Percentiles rank a stretch among this genome's conserved stretches.
Evolutionary conservation across 805 yeast genomes (phyloP).

Genomic region (Candida mattraensis): DNA sequence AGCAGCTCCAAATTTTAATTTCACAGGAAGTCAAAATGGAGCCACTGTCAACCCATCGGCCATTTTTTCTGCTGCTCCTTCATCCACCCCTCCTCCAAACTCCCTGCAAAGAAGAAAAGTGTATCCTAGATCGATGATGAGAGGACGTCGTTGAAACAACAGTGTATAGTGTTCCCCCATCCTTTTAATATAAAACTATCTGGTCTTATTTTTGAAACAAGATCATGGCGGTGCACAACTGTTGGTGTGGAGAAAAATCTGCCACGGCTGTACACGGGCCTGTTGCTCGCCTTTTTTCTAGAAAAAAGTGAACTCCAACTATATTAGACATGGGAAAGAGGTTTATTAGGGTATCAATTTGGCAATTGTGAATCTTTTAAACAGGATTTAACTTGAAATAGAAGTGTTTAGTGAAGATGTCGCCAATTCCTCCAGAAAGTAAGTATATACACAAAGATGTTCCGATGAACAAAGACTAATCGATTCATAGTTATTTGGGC

Average conservation of each 20-base stretch:
- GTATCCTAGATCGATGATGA: slow-evolving; percentile 22
- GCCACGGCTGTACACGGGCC: neutral
- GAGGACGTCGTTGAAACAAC: slow-evolving; percentile 18
- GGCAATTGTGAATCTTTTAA: neutral
- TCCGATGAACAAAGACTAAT: too few relatives aligned
- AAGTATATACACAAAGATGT: too few relatives aligned
- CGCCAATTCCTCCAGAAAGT: slow-evolving; percentile 36
- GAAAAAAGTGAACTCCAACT: slow-evolving; percentile 1
- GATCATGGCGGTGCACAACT: slow-evolving; percentile 8
- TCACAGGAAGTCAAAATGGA: slow-evolving; percentile 28
- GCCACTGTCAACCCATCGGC: slow-evolving; percentile 29
- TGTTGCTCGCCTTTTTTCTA: slow-evolving; percentile 2
- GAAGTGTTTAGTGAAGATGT: slow-evolving; percentile 9
- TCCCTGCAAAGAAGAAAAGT: slow-evolving; percentile 19
- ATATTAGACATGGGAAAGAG: too few relatives aligned
- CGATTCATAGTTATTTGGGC: slow-evolving; percentile 94
- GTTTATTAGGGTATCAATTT: too few relatives aligned
- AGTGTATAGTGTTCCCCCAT: slow-evolving; percentile 5
- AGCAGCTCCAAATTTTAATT: slow-evolving; percentile 34
- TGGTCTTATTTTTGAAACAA: slow-evolving; percentile 6
- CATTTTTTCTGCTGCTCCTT: slow-evolving; percentile 26
- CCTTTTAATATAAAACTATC: slow-evolving; percentile 1
- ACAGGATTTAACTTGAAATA: neutral
- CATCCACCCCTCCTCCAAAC: slow-evolving; percentile 23
- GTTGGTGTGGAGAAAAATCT: neutral